Evolutionary conservation across 805 yeast genomes (phyloP).

Genomic region (Candida chilensis): DNA sequence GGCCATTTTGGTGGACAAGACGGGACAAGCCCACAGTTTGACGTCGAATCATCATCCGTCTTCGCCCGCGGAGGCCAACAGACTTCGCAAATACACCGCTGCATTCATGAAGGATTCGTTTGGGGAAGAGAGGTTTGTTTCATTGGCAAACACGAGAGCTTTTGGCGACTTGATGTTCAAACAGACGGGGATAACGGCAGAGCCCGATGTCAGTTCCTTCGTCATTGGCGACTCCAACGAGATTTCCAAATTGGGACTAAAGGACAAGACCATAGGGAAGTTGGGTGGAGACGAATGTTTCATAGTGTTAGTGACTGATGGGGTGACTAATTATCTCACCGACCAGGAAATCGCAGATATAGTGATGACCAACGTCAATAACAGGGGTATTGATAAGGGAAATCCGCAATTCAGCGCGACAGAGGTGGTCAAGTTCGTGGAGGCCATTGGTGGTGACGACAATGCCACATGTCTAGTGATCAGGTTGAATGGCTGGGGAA

Average conservation of each 20-base stretch:
- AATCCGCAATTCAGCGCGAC: conserved; percentile 81
- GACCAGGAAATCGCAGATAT: conserved; percentile 93
- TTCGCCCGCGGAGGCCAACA: conserved; percentile 63
- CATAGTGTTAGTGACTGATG: conserved; percentile 77
- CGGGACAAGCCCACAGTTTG: conserved; percentile 72
- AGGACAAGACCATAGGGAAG: conserved; percentile 22
- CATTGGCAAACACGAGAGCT: conserved; percentile 85
- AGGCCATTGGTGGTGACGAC: conserved; percentile 85
- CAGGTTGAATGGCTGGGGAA: conserved; percentile 85
- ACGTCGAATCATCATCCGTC: conserved; percentile 84
- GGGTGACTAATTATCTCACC: conserved; percentile 68
- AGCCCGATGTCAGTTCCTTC: conserved; percentile 75
- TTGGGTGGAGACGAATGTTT: conserved; percentile 86
- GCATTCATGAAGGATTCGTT: conserved; percentile 79
- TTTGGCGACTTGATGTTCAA: conserved; percentile 87
- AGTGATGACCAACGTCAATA: conserved; percentile 57
- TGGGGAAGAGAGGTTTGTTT: conserved; percentile 81
- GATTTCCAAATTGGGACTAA: conserved; percentile 27
- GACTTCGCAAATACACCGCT: conserved; percentile 58
- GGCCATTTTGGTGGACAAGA: conserved; percentile 73
- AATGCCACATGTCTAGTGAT: conserved; percentile 90
- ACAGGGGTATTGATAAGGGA: conserved; percentile 59
- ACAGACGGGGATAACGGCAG: conserved; percentile 79
- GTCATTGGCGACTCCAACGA: conserved; percentile 52
- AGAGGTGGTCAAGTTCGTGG: conserved; percentile 77